These are phyloP conservation scores for Backusella sp. DNA, from an alignment of 192 early-diverging fungal species.

Conservation along the genomic window DNA sequence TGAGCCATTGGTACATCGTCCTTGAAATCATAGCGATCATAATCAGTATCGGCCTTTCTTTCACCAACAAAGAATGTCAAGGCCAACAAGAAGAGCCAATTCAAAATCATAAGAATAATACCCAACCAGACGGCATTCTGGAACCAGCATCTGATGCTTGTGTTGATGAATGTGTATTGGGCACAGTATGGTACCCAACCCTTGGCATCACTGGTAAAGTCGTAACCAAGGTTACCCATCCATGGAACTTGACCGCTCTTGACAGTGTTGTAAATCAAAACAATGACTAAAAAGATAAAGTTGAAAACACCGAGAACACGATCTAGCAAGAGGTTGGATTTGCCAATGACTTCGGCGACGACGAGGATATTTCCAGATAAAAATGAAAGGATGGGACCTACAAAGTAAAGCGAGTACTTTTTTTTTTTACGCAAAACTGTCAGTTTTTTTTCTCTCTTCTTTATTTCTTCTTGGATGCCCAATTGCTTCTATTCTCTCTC, in stretches of 20 bases:
- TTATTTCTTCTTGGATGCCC: background rate
- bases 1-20: conserved; percentile 13
- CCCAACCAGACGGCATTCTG: conserved; percentile 8
- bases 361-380: background rate
- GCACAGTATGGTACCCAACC: conserved; percentile 7
- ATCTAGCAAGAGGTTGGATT: background rate
- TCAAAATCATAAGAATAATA: background rate
- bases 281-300: background rate
- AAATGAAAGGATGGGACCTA: conserved; percentile 3
- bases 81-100: background rate
- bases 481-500: background rate
- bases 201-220: background rate
- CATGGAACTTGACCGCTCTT: background rate
- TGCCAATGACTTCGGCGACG: background rate
- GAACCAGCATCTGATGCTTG: conserved; percentile 10
- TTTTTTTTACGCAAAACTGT: background rate
- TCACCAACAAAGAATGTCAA: background rate
- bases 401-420: conserved; percentile 5
- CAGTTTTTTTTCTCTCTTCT: background rate
- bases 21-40: conserved; percentile 10
- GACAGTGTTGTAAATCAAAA: background rate
- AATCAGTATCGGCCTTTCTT: conserved; percentile 5
- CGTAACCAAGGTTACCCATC: background rate
- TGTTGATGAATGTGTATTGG: background rate
- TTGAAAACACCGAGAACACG: background rate